Evolutionary conservation across 306 rosid species (phyloP).

Genomic region (Styphnolobium japonicum): DNA sequence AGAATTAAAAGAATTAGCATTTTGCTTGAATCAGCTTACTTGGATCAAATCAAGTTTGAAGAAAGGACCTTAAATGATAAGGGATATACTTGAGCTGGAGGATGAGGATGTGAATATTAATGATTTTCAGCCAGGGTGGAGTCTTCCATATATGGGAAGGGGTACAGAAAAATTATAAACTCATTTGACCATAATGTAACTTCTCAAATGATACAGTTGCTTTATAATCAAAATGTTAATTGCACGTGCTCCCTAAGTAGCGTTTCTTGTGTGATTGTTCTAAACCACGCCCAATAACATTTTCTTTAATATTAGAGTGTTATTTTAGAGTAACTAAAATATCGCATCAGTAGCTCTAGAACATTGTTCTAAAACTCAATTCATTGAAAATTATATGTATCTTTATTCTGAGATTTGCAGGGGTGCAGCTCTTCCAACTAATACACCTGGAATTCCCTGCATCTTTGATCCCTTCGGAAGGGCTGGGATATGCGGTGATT

Average conservation of each 20-base stretch:
- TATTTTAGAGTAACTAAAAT: not conserved
- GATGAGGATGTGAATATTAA: not conserved
- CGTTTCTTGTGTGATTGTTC: constrained; percentile 10
- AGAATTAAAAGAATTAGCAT: not conserved
- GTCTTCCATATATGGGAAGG: not conserved
- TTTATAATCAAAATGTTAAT: constrained; percentile 1
- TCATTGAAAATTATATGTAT: not conserved
- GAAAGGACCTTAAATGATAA: not conserved
- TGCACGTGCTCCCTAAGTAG: not conserved
- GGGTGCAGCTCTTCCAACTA: constrained; percentile 96
- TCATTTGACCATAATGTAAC: not conserved
- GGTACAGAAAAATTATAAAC: not conserved
- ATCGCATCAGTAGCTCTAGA: not conserved
- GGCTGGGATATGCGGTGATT: constrained; percentile 94
- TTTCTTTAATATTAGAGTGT: too few species aligned
- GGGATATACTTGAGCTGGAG: not conserved
- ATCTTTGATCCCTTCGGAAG: constrained; percentile 88
- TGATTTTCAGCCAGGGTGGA: not conserved
- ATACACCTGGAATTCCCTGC: constrained; percentile 76
- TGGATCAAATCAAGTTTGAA: not conserved
- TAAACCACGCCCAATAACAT: not conserved
- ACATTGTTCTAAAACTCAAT: not conserved
- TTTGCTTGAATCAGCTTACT: not conserved
- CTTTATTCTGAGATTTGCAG: constrained; percentile 42
- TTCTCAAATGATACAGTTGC: not conserved